Base-by-base conservation (phyloP, 345 rosid genomes). In the Iberis pinnata region DNA sequence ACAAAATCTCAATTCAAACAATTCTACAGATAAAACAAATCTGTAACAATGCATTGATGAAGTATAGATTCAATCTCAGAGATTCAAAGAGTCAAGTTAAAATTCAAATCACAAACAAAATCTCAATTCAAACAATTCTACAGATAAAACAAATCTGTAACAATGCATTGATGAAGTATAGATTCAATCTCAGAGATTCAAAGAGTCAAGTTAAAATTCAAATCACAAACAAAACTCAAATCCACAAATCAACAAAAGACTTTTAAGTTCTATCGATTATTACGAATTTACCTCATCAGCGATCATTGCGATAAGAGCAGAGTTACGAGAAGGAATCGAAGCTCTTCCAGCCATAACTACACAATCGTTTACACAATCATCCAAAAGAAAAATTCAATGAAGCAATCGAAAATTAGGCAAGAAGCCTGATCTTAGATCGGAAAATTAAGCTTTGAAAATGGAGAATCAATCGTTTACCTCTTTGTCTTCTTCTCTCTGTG, bases 281-380 rank as follows among this genome's bases (percentile, higher is more conserved):
- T 22, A 37, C 4, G 44, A 26, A 2, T 4, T 41, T 53, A 84
- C 88, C 86, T 84, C 94, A 63, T 84, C 94, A 4, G 84, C 94
- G 49, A 81, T 81, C 84, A 84, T 79, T 7, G 94, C 86, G 3
- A 81, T 81, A 40, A 84, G 79, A 13, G 86, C 82, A 46, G 88
- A 79, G 65, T 64, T 84, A 24, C 48, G 76, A 42, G 75, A 67
- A 29, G 73, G 72, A 58, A 79, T 79, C 65, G 69, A 71, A 71
- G 69, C 29, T 81, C 79, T 84, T 68, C 73, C 74, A 57, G 88
- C 88, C 94, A 81, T 81, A 42, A 61, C 72, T 68, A 60, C 46
- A 54, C 52, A 41, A n/a, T n/a, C 25, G 25, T 22, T 2, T 0
- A 9, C 41, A 42, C 10, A 2, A 11, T 18, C 15, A 41, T 53